phyloP scores from a whole-genome alignment of 2,329 filamentous ascomycete genomes.

The Fusarium buharicum region DNA sequence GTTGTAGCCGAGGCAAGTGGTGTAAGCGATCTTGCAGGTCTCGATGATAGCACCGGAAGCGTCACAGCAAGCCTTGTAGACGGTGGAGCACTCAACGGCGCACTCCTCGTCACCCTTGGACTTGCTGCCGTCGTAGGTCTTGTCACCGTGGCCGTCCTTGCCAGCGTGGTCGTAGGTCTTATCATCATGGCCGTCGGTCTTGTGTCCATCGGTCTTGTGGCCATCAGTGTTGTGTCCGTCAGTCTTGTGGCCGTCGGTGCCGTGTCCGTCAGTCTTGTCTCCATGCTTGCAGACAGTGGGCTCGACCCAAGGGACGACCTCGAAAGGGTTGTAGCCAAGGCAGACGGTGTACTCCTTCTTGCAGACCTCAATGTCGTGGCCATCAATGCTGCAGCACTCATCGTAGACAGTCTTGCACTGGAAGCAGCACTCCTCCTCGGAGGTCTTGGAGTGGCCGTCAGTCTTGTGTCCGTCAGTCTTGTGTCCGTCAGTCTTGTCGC shows the following conservation, averaged over 20 bases:
- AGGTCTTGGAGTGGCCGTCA: not conserved
- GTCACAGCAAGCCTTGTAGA: constrained; percentile 30
- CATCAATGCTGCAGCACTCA: constrained; percentile 21
- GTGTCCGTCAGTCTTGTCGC: not conserved
- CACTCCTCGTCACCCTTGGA: constrained; percentile 20
- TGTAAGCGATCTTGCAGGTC: constrained; percentile 28
- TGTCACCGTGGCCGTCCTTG: not conserved
- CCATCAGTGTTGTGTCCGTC: not conserved
- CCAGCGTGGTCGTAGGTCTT: not conserved
- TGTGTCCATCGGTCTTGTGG: not conserved
- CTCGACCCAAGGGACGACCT: constrained; percentile 18
- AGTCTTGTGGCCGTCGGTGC: not conserved
- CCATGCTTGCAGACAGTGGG: constrained; percentile 35
- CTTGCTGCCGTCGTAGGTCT: not conserved
- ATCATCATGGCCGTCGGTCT: not conserved
- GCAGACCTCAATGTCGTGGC: constrained; percentile 22
- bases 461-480: not conserved
- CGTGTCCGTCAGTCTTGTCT: not conserved
- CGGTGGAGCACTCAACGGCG: constrained; percentile 16
- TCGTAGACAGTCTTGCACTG: constrained; percentile 29
- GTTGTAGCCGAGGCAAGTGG: constrained; percentile 32
- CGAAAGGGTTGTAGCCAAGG: constrained; percentile 32
- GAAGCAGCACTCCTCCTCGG: constrained; percentile 31
- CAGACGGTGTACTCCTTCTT: constrained; percentile 25
- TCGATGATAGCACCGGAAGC: constrained; percentile 24